A percentile compares a stretch with the other conserved stretches of the same genome.
Evolutionary conservation across 169 alveolate species (phyloP).

Genomic region (Theileria parva): DNA sequence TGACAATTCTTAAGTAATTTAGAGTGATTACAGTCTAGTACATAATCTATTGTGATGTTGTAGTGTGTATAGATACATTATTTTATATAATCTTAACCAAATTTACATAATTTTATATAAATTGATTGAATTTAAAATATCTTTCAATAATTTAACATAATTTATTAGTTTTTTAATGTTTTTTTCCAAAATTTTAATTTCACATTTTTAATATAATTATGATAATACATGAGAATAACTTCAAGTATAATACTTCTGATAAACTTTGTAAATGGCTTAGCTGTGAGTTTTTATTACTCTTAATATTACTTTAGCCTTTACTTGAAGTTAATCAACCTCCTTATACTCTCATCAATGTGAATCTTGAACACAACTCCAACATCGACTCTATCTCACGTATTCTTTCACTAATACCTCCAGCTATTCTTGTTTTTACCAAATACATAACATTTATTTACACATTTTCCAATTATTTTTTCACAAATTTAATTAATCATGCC

Average conservation of each 20-base stretch:
- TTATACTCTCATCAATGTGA: slow-evolving; percentile 60
- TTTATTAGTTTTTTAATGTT: background rate
- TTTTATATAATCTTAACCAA: background rate
- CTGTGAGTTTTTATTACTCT: background rate
- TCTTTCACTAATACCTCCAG: background rate
- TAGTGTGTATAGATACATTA: background rate
- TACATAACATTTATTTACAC: background rate
- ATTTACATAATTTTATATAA: background rate
- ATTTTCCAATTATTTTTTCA: too few species aligned
- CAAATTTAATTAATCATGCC: too few species aligned
- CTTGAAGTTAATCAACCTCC: slow-evolving; percentile 61
- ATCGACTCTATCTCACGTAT: slow-evolving; percentile 52
- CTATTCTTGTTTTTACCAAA: too few species aligned
- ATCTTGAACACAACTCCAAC: slow-evolving; percentile 45
- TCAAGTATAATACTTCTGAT: background rate
- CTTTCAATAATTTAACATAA: background rate
- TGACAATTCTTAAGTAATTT: background rate
- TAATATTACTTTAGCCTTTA: slow-evolving; percentile 44
- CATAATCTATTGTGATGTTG: background rate
- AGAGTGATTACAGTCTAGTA: too few species aligned
- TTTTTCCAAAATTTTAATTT: background rate
- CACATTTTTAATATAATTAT: background rate
- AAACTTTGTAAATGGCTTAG: background rate
- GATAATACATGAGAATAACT: background rate
- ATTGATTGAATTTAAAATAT: background rate